These are phyloP conservation scores for Harringtonia lauricola DNA, from an alignment of 2,329 filamentous ascomycete species.

Conservation along the genomic window DNA sequence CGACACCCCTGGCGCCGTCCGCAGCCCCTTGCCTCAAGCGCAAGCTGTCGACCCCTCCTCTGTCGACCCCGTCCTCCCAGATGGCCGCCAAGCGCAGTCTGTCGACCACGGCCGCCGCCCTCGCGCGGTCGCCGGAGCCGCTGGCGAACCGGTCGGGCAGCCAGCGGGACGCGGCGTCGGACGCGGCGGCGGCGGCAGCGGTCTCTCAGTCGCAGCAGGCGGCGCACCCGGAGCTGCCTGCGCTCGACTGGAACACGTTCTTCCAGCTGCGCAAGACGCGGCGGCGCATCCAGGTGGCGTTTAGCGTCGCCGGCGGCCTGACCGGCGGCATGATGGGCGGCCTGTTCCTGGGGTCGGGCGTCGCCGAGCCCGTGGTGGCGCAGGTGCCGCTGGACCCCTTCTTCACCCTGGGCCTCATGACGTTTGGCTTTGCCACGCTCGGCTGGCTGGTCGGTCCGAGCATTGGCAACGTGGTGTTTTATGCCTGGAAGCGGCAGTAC, in stretches of 20 bases:
- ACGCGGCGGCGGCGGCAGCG: conserved; percentile 12
- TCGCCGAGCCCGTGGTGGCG: conserved; percentile 59
- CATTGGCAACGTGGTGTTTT: conserved; percentile 71
- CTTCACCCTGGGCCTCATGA: conserved; percentile 71
- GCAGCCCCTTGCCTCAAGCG: not conserved
- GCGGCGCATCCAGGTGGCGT: conserved; percentile 70
- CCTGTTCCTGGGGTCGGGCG: conserved; percentile 55
- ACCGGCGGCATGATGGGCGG: conserved; percentile 52
- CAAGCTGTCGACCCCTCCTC: conserved; percentile 1
- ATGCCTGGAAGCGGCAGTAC: conserved; percentile 59
- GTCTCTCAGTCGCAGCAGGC: conserved; percentile 8
- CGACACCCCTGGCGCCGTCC: not conserved
- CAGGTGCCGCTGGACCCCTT: conserved; percentile 81
- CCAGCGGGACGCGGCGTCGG: conserved; percentile 11
- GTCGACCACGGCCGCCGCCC: not conserved
- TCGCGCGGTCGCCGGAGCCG: not conserved
- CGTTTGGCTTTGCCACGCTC: conserved; percentile 61
- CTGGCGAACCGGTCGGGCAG: not conserved
- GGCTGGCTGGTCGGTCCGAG: conserved; percentile 86
- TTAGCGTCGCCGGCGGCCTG: conserved; percentile 57
- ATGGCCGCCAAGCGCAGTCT: not conserved
- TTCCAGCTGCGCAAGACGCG: conserved; percentile 82
- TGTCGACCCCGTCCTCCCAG: not conserved
- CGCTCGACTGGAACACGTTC: conserved; percentile 84
- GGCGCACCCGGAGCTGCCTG: conserved; percentile 16